phyloP scores from a whole-genome alignment of 2,329 filamentous ascomycete species.

The Sphaerulina vaccinii region DNA sequence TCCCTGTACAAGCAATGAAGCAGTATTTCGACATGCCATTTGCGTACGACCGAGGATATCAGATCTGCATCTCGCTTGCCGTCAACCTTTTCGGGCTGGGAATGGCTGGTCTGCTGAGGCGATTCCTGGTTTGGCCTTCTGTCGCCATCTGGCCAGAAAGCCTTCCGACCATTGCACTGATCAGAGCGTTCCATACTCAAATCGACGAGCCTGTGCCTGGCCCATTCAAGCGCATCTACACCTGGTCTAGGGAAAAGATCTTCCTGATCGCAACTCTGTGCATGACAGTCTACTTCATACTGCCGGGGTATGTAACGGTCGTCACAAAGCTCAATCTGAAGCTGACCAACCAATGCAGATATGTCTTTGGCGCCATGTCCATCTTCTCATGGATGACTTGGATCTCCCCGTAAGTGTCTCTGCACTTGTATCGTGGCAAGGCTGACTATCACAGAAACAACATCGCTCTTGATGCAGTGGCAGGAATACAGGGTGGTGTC shows the following conservation, averaged over 20 bases:
- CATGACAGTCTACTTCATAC: constrained; percentile 8
- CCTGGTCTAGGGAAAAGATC: constrained; percentile 14
- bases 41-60: constrained; percentile 7
- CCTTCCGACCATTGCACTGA: constrained; percentile 7
- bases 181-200: constrained; percentile 10
- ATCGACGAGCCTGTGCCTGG: constrained; percentile 10
- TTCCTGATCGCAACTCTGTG: constrained; percentile 9
- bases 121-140: constrained; percentile 77
- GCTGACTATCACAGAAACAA: constrained; percentile 5
- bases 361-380: constrained; percentile 7
- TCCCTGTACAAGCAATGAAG: constrained; percentile 10
- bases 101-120: constrained; percentile 75
- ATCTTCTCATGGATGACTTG: constrained; percentile 16
- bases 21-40: constrained; percentile 12
- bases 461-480: constrained; percentile 9
- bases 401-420: constrained; percentile 13
- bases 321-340: not conserved
- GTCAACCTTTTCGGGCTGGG: constrained; percentile 64
- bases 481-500: constrained; percentile 6
- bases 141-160: constrained; percentile 74
- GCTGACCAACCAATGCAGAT: not conserved
- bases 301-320: constrained; percentile 5
- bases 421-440: not conserved
- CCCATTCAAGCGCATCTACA: constrained; percentile 11
- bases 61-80: constrained; percentile 12